phyloP scores from a whole-genome alignment of 2,329 filamentous ascomycete species.

The Celoporthe dispersa region DNA sequence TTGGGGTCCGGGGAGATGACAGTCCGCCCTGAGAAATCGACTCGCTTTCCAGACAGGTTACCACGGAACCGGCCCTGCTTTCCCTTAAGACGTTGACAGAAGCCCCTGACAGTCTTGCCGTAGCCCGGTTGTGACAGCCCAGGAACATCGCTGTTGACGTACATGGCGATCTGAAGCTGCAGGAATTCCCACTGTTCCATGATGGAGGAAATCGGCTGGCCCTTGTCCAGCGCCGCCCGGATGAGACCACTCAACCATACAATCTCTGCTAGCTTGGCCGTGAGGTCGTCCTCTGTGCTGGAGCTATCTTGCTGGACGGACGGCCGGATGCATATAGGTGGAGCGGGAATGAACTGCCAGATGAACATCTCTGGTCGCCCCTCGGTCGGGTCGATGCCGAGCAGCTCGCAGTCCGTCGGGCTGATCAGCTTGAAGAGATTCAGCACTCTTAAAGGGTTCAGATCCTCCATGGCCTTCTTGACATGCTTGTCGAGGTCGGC shows the following conservation, averaged over 20 bases:
- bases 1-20: conserved; percentile 99
- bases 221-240: conserved; percentile 78
- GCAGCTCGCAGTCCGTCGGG: conserved; percentile 83
- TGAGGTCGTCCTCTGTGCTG: conserved; percentile 95
- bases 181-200: conserved; percentile 99
- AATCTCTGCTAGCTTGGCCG: conserved; percentile 95
- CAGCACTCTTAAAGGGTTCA: conserved; percentile 86
- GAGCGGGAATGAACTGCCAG: conserved; percentile 94
- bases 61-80: conserved; percentile 97
- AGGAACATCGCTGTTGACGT: conserved; percentile 95
- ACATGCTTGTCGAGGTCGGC: conserved; percentile 88
- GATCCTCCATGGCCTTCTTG: conserved; percentile 89
- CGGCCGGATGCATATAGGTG: conserved; percentile 90
- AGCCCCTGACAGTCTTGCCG: conserved; percentile 87
- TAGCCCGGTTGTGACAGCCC: conserved; percentile 87
- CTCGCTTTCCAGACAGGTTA: conserved; percentile 96
- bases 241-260: conserved; percentile 90
- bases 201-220: conserved; percentile 82
- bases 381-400: conserved; percentile 85
- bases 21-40: conserved; percentile 96
- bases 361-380: conserved; percentile 95
- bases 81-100: conserved; percentile 93
- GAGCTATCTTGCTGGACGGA: conserved; percentile 92
- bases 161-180: conserved; percentile 93
- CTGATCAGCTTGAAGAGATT: conserved; percentile 91